These are phyloP conservation scores for Psidium guajava DNA, from an alignment of 345 rosid genomes.

Conservation along the genomic window DNA sequence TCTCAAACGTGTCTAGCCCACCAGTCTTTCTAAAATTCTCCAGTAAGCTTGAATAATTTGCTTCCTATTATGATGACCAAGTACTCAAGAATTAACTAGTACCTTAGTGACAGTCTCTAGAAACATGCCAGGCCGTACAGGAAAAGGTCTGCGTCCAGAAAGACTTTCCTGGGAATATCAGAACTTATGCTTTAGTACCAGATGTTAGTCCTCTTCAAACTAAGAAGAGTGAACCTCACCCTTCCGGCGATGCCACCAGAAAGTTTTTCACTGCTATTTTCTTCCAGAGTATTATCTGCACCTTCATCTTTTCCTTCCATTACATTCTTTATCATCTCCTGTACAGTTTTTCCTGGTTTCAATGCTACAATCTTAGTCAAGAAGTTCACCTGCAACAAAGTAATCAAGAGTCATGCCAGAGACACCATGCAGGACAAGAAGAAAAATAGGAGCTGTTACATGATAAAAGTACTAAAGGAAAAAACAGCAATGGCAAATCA, in stretches of 20 bases:
- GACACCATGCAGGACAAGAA: not conserved
- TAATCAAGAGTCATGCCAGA: not conserved
- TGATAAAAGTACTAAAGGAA: not conserved
- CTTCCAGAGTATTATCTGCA: slow-evolving; percentile 47
- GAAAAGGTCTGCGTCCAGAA: slow-evolving; percentile 71
- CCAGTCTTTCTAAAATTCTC: not conserved
- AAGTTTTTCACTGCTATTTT: slow-evolving; percentile 8
- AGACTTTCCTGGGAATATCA: slow-evolving; percentile 45
- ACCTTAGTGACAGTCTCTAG: slow-evolving; percentile 95
- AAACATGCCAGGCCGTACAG: slow-evolving; percentile 95
- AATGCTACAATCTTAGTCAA: slow-evolving; percentile 76
- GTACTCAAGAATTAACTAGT: not conserved
- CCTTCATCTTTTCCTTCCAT: slow-evolving; percentile 95
- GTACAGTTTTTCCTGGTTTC: slow-evolving; percentile 73
- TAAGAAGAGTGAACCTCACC: slow-evolving; percentile 22
- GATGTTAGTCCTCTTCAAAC: not conserved
- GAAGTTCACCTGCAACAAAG: slow-evolving; percentile 64
- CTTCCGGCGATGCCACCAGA: slow-evolving; percentile 59
- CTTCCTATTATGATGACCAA: not conserved
- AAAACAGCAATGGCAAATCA: not conserved
- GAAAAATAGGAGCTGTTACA: not conserved
- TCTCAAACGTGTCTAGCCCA: not conserved
- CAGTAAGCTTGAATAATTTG: not conserved
- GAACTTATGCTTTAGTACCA: not conserved
- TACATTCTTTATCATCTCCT: slow-evolving; percentile 72